Conservation (phyloP, 2,329 filamentous ascomycete species). For the Trichoderma sp. region DNA sequence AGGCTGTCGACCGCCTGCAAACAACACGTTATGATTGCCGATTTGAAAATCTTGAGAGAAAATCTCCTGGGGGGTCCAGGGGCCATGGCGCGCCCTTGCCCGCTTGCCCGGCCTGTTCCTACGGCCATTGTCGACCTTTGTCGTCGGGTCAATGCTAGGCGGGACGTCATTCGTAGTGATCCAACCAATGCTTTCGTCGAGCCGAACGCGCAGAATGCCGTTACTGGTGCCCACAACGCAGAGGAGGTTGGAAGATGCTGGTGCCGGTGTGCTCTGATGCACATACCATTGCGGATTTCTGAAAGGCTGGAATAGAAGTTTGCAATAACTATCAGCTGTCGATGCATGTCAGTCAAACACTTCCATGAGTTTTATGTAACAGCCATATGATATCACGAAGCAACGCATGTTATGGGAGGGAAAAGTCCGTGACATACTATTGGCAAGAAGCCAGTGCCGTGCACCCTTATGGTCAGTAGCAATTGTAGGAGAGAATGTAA, state of each 20-base stretch:
- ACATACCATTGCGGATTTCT: constrained; percentile 41
- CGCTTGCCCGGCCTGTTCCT: background rate
- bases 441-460: constrained; percentile 45
- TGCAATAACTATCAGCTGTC: constrained; percentile 41
- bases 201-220: constrained; percentile 49
- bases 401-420: background rate
- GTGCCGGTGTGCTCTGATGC: constrained; percentile 49
- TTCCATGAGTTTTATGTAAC: background rate
- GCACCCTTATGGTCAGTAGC: constrained; percentile 22
- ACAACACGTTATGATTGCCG: constrained; percentile 49
- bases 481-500: constrained; percentile 45
- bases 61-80: constrained; percentile 43
- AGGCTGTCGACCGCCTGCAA: constrained; percentile 57
- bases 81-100: constrained; percentile 29
- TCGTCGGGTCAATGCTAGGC: background rate
- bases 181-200: constrained; percentile 41
- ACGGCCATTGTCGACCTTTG: background rate
- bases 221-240: constrained; percentile 54
- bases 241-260: constrained; percentile 44
- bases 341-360: background rate
- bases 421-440: constrained; percentile 36
- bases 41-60: constrained; percentile 55
- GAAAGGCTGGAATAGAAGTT: constrained; percentile 38
- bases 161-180: constrained; percentile 36
- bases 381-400: background rate